Conservation (phyloP, 78 protist genomes). For the Tieghemostelium lacteum region DNA sequence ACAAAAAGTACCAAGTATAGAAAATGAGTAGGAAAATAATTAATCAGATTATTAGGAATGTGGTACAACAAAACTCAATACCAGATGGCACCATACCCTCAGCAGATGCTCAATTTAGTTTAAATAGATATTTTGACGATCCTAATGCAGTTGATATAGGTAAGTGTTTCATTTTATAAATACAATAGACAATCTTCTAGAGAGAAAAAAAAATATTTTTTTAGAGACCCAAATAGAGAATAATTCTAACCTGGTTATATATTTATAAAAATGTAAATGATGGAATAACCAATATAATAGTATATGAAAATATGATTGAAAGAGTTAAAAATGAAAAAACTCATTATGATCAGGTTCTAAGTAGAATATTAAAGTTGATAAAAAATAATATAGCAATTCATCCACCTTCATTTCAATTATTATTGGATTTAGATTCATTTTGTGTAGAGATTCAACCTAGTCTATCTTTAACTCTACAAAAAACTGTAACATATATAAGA, state of each 20-base stretch:
- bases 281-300: no score
- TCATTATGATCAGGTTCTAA: slow-evolving; percentile 57
- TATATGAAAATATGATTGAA: slow-evolving; percentile 61
- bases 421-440: slow-evolving; percentile 38
- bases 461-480: not conserved
- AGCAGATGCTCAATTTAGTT: slow-evolving; percentile 34
- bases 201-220: not conserved
- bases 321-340: slow-evolving; percentile 69
- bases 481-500: slow-evolving; percentile 54
- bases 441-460: not conserved
- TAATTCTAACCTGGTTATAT: no score
- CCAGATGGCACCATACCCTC: slow-evolving; percentile 74
- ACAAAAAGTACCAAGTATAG: no score
- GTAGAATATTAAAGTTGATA: slow-evolving; percentile 47
- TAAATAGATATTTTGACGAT: slow-evolving; percentile 65
- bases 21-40: slow-evolving; percentile 28
- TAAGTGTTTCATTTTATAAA: not conserved
- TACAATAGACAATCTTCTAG: not conserved
- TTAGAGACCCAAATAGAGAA: no score
- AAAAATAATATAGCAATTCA: slow-evolving; percentile 69
- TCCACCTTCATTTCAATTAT: slow-evolving; percentile 52
- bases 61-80: slow-evolving; percentile 68
- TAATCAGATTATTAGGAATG: slow-evolving; percentile 71
- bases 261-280: no score
- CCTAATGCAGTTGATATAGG: slow-evolving; percentile 72